Percentiles rank a stretch among this genome's conserved stretches.
These are phyloP conservation scores for Zygoascus sp. DNA, from an alignment of 1,139 yeast genomes.

Conservation along the genomic window DNA sequence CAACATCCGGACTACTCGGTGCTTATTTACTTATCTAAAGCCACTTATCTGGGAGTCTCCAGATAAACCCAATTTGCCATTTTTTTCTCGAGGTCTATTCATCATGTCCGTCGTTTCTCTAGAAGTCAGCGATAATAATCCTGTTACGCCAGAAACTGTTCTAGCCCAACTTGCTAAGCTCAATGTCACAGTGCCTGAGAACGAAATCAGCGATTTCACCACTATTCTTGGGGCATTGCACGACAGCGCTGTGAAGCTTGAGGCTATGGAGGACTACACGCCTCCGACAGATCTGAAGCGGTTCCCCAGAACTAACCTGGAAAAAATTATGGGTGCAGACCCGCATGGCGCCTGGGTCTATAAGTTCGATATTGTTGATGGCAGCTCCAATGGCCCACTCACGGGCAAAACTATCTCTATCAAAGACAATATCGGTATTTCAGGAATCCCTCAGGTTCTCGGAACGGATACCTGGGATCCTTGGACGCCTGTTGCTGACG, in stretches of 20 bases:
- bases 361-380: constrained; percentile 35
- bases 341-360: constrained; percentile 40
- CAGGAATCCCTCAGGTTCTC: constrained; percentile 36
- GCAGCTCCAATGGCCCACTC: constrained; percentile 29
- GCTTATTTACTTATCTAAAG: background rate
- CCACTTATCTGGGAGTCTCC: background rate
- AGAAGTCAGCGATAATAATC: constrained; percentile 6
- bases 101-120: constrained; percentile 7
- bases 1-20: too few relatives aligned
- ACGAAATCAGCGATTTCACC: constrained; percentile 35
- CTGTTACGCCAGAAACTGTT: constrained; percentile 1
- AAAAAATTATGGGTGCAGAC: constrained; percentile 19
- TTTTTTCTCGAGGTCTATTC: background rate
- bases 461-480: constrained; percentile 37
- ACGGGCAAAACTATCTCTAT: constrained; percentile 35
- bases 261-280: constrained; percentile 33
- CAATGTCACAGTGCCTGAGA: constrained; percentile 7
- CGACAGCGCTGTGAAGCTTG: constrained; percentile 33
- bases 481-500: constrained; percentile 37
- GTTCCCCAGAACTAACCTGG: constrained; percentile 35
- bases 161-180: constrained; percentile 3
- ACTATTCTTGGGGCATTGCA: constrained; percentile 35
- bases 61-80: background rate
- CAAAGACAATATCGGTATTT: constrained; percentile 38
- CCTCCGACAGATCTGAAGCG: constrained; percentile 32